These are phyloP conservation scores for Apiospora pterosperma DNA, from an alignment of 2,329 filamentous ascomycete genomes.

Conservation along the genomic window DNA sequence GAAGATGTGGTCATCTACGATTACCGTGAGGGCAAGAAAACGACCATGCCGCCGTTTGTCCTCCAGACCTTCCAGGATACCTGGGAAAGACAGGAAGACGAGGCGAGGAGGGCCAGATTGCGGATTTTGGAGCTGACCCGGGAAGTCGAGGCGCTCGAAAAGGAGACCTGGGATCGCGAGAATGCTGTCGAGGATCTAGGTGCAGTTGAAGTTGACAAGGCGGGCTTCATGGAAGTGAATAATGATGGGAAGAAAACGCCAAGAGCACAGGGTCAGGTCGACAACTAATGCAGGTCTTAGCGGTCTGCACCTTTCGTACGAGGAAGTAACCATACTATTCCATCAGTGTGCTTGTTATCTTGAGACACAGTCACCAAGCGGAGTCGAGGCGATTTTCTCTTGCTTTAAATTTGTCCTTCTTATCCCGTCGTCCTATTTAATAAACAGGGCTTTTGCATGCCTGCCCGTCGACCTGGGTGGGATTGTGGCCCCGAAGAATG, in stretches of 20 bases:
- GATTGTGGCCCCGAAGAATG: no score
- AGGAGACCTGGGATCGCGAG: slow-evolving; percentile 67
- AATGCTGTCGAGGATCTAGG: slow-evolving; percentile 72
- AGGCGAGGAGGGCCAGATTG: slow-evolving; percentile 46
- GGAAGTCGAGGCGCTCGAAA: slow-evolving; percentile 63
- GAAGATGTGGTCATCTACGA: slow-evolving; percentile 83
- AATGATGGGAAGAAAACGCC: neutral
- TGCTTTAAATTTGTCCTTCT: no score
- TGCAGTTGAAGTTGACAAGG: slow-evolving; percentile 27
- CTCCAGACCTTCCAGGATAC: slow-evolving; percentile 55
- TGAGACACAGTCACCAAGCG: no score
- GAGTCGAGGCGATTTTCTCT: no score
- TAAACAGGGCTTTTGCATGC: no score
- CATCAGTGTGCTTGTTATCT: no score
- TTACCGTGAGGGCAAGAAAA: slow-evolving; percentile 57
- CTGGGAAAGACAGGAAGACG: slow-evolving; percentile 59
- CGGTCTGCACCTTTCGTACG: no score
- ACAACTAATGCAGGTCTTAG: no score
- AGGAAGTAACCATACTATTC: no score
- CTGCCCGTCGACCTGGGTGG: no score
- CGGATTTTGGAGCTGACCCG: slow-evolving; percentile 54
- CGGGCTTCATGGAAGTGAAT: neutral
- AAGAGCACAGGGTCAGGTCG: neutral
- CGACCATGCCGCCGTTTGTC: slow-evolving; percentile 57
- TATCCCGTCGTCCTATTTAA: no score